Evolutionary conservation across 371 early-diverging fungal genomes (phyloP), one percentile per base, ranked within the genome.

Genomic region (Cokeromyces recurvatus): DNA sequence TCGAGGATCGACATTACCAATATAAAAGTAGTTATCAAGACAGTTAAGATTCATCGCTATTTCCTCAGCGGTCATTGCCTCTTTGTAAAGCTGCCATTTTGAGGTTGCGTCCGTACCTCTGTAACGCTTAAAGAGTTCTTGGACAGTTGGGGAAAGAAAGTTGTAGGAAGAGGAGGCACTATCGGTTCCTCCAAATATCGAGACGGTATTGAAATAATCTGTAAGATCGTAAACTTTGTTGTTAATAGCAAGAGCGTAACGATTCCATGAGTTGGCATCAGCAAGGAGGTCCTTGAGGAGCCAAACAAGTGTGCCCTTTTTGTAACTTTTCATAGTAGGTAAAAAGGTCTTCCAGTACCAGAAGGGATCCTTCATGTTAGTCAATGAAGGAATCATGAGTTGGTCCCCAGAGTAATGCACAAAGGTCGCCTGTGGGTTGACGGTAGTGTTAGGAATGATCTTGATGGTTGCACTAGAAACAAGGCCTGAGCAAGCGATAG

Each of bases 1-100:
- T 25, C 95, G 84, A 27, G 74, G 64, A 69, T 95, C 95, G 4
- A 95, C 74, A 23, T 82, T 74, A 20, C 95, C 97, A 37, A 83
- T 82, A 52, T 84, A 89, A 64, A 92, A 92, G 44, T 85, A 67
- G 38, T 82, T 79, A 36, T 89, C 79, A 49, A 95, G 65, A 74
- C 95, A 95, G 42, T 77, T 57, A 66, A 62, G 48, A 46, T 59
- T 60, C 31, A 41, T 36, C 12, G 34, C 60, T 52, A 59, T 63
- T 32, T 48, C 62, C 39, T 44, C 62, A 0, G 32, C 32, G 14
- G 43, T 47, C 62, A 65, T 53, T 19, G 27, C 17, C 2, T 29
- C 45, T 20, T 54, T 57, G 24, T 59, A 53, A 16, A 48, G 52
- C 32, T 72, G 59, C 74, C 72, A 84, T 58, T 69, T 55, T 8